Evolutionary conservation across 768 basidiomycete genomes (phyloP).

Genomic region (Lactifluus piperatus): DNA sequence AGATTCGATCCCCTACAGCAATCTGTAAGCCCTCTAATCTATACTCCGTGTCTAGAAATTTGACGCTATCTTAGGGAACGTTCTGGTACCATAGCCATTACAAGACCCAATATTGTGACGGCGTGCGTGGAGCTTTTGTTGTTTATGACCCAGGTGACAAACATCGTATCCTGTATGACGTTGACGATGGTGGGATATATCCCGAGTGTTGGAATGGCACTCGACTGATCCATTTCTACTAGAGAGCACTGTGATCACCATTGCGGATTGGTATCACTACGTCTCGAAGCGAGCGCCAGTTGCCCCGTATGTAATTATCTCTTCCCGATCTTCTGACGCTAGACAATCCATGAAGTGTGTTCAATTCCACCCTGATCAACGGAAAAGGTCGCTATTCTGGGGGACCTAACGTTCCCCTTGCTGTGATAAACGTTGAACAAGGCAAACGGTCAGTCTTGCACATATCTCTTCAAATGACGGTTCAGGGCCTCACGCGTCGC

Average conservation of each 20-base stretch:
- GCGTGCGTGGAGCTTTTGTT: conserved; percentile 25
- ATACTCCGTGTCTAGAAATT: neutral
- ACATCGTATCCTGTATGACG: conserved; percentile 20
- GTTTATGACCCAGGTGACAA: conserved; percentile 25
- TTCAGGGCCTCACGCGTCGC: neutral
- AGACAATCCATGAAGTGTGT: conserved; percentile 2
- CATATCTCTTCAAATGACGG: too few species aligned
- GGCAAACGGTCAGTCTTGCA: conserved; percentile 3
- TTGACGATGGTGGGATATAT: conserved; percentile 22
- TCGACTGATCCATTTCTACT: neutral
- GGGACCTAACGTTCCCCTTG: conserved; percentile 2
- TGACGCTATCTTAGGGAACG: conserved; percentile 16
- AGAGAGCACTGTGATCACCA: conserved; percentile 23
- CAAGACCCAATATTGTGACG: conserved; percentile 32
- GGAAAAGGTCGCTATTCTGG: conserved; percentile 13
- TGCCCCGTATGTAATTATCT: neutral
- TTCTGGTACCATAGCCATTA: conserved; percentile 31
- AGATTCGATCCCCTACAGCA: conserved; percentile 30
- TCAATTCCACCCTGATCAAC: conserved; percentile 19
- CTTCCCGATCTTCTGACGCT: neutral
- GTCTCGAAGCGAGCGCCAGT: neutral
- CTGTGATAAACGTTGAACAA: conserved; percentile 10
- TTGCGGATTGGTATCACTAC: conserved; percentile 23
- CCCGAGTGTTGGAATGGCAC: too few species aligned
- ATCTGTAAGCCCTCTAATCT: conserved; percentile 30